Conservation (phyloP, 495 filamentous ascomycete species). For the Xylaria palmicola region DNA sequence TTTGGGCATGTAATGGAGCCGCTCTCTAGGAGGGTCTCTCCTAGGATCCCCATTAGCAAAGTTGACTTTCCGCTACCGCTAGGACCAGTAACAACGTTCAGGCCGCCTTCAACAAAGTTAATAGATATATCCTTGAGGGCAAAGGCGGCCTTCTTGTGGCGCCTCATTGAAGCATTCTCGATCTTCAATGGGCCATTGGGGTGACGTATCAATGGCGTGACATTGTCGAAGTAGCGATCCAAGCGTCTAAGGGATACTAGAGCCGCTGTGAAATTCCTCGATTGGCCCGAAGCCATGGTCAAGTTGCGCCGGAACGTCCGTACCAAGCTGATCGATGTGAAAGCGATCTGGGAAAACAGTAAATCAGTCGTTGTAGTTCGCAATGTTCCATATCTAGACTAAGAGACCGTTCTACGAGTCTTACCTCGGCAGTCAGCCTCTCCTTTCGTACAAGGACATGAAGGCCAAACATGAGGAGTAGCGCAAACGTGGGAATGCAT, state of each 20-base stretch:
- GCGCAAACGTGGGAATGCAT: conserved; percentile 39
- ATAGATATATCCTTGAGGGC: conserved; percentile 46
- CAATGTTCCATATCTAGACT: neutral
- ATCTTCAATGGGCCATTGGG: conserved; percentile 43
- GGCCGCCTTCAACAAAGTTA: conserved; percentile 48
- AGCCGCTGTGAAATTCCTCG: conserved; percentile 39
- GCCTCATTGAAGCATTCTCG: conserved; percentile 44
- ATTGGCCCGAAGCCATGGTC: conserved; percentile 39
- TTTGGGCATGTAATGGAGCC: conserved; percentile 48
- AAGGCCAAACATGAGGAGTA: conserved; percentile 45
- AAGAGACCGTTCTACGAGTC: neutral
- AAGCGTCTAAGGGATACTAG: conserved; percentile 47
- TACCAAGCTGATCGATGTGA: conserved; percentile 47
- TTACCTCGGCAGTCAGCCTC: conserved; percentile 41
- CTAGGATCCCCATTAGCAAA: conserved; percentile 60
- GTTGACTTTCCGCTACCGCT: conserved; percentile 66
- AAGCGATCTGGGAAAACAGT: conserved; percentile 31
- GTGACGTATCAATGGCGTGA: conserved; percentile 38
- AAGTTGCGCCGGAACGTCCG: conserved; percentile 44
- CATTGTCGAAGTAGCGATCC: conserved; percentile 46
- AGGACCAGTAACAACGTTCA: conserved; percentile 53
- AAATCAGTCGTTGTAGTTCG: neutral
- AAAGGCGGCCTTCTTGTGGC: conserved; percentile 46
- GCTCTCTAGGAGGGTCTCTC: conserved; percentile 52
- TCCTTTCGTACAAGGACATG: conserved; percentile 43